Evolutionary conservation across 306 rosid species (phyloP).

Genomic region (Vachellia pachyceras): DNA sequence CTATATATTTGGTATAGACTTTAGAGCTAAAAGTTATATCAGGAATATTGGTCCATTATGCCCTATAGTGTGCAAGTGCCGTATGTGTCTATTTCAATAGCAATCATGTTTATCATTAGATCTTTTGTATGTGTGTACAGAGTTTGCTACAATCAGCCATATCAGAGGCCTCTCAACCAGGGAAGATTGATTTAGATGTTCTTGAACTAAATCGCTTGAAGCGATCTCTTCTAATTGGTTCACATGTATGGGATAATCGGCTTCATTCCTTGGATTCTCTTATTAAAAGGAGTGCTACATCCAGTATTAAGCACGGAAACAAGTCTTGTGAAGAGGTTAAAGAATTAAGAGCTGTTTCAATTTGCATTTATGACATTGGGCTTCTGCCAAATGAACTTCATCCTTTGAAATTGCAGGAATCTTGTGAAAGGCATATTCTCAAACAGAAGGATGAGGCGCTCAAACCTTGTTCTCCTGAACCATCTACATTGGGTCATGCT

Average conservation of each 20-base stretch:
- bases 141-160: conserved; percentile 60
- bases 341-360: conserved; percentile 51
- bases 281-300: conserved; percentile 51
- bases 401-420: conserved; percentile 51
- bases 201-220: conserved; percentile 82
- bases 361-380: conserved; percentile 38
- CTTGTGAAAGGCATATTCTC: conserved; percentile 43
- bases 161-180: conserved; percentile 48
- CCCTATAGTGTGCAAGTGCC: conserved; percentile 26
- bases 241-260: conserved; percentile 90
- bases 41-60: conserved; percentile 21
- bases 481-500: conserved; percentile 29
- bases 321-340: conserved; percentile 46
- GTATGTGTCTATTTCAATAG: conserved; percentile 17
- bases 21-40: too few species aligned
- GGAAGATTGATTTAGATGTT: conserved; percentile 59
- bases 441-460: conserved; percentile 44
- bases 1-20: conserved; percentile 13
- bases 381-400: conserved; percentile 42
- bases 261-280: conserved; percentile 69
- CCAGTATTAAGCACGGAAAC: conserved; percentile 51
- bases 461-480: conserved; percentile 49
- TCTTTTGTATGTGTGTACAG: conserved; percentile 46
- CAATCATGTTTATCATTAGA: conserved; percentile 5
- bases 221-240: conserved; percentile 79